A percentile compares a stretch with the other conserved stretches of the same genome.
phyloP scores from a whole-genome alignment of 2,329 filamentous ascomycete genomes.

The Cyclaneusma minus region DNA sequence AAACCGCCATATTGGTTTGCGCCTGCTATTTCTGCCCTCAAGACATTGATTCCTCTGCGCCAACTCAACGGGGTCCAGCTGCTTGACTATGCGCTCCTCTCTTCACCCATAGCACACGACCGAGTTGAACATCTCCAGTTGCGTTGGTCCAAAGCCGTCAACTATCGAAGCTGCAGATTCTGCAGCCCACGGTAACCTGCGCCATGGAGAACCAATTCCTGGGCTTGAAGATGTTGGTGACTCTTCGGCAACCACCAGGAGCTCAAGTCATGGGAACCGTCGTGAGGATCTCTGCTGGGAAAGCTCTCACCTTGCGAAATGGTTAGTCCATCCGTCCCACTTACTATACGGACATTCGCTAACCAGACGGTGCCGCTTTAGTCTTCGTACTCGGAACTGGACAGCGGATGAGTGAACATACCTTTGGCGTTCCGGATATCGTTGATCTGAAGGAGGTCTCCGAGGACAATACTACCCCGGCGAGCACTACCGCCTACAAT shows the following conservation, averaged over 20 bases:
- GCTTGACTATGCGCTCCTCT: too few relatives aligned
- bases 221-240: constrained; percentile 21
- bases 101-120: too few relatives aligned
- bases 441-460: constrained; percentile 16
- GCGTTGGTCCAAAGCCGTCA: too few relatives aligned
- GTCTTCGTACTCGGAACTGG: constrained; percentile 17
- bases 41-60: too few relatives aligned
- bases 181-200: too few relatives aligned
- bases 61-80: too few relatives aligned
- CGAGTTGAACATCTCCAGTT: too few relatives aligned
- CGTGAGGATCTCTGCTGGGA: constrained; percentile 17
- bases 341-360: background rate
- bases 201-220: constrained; percentile 19
- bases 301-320: constrained; percentile 19
- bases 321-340: constrained; percentile 11
- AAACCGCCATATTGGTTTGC: too few relatives aligned
- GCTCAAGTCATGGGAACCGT: constrained; percentile 18
- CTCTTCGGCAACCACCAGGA: constrained; percentile 17
- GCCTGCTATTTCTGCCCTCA: too few relatives aligned
- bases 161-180: too few relatives aligned
- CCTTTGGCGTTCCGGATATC: constrained; percentile 18
- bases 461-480: constrained; percentile 11
- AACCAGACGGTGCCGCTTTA: constrained; percentile 3
- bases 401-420: constrained; percentile 16
- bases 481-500: constrained; percentile 3